phyloP scores from a whole-genome alignment of 306 rosid species.

The Cercis canadensis region DNA sequence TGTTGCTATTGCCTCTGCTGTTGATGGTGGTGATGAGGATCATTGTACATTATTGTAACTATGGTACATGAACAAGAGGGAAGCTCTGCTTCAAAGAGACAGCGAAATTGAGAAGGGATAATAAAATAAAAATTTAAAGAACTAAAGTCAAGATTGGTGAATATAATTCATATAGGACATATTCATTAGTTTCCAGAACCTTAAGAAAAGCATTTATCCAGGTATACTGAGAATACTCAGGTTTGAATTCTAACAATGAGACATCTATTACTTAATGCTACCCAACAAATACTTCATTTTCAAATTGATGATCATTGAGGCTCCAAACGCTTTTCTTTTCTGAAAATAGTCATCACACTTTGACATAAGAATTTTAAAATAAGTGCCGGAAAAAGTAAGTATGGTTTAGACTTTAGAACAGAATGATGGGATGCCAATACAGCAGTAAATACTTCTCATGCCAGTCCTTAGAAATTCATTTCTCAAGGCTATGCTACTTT shows the following conservation, averaged over 20 bases:
- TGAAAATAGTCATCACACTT: background rate
- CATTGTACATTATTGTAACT: conserved; percentile 38
- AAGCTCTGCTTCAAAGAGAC: too few relatives aligned
- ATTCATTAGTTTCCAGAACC: background rate
- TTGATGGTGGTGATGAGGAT: conserved; percentile 65
- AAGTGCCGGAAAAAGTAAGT: too few relatives aligned
- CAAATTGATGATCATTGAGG: background rate
- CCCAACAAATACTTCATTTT: background rate
- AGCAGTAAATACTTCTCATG: too few relatives aligned
- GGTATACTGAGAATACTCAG: background rate
- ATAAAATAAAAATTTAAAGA: background rate
- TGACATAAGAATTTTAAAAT: background rate
- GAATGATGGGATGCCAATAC: too few relatives aligned
- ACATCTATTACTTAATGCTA: background rate
- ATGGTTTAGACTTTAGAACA: too few relatives aligned
- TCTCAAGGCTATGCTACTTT: too few relatives aligned
- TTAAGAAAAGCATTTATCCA: background rate
- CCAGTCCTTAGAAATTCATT: too few relatives aligned
- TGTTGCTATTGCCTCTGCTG: conserved; percentile 46
- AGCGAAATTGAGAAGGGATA: too few relatives aligned
- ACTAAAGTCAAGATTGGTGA: background rate
- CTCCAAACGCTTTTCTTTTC: background rate
- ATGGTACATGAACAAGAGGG: too few relatives aligned
- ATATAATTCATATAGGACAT: background rate
- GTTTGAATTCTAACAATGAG: background rate